These are phyloP conservation scores for Drechslerella dactyloides DNA, from an alignment of 2,329 filamentous ascomycete species.

Conservation along the genomic window DNA sequence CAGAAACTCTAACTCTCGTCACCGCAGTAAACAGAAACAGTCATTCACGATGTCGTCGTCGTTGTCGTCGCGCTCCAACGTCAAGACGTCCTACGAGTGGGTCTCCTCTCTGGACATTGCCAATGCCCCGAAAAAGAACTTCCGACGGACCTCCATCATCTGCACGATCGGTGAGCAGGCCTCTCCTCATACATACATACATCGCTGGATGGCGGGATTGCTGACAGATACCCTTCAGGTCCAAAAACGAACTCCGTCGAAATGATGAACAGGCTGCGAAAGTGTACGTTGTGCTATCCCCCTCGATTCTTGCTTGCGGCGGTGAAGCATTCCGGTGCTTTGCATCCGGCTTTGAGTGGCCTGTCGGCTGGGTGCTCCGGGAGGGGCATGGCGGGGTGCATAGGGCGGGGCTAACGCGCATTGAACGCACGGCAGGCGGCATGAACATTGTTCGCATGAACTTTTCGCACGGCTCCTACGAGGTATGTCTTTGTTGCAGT, in stretches of 20 bases:
- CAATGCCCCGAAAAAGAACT: conserved; percentile 83
- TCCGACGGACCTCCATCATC: conserved; percentile 96
- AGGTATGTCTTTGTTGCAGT: conserved; percentile 59
- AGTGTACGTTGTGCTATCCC: conserved; percentile 59
- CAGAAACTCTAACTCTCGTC: conserved; percentile 27
- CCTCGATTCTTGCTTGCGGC: not conserved
- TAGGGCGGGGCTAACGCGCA: conserved; percentile 37
- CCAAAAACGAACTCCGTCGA: conserved; percentile 98
- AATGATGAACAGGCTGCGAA: conserved; percentile 92
- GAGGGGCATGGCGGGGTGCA: conserved; percentile 23
- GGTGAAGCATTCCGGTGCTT: not conserved
- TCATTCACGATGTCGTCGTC: conserved; percentile 22
- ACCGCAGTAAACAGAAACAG: conserved; percentile 3
- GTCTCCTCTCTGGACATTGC: conserved; percentile 84
- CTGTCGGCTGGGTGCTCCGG: conserved; percentile 3
- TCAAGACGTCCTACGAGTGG: conserved; percentile 62
- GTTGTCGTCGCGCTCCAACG: conserved; percentile 31
- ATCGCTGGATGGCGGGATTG: conserved; percentile 7
- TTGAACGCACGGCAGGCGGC: conserved; percentile 65
- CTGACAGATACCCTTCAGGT: conserved; percentile 60
- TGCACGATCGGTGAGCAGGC: conserved; percentile 79
- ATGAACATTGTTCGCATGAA: conserved; percentile 99
- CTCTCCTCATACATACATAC: conserved; percentile 13
- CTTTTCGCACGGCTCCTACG: conserved; percentile 93
- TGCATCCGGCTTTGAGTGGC: not conserved